Base-by-base conservation (phyloP, 2,329 filamentous ascomycete genomes). In the Aspergillus uvarum region DNA sequence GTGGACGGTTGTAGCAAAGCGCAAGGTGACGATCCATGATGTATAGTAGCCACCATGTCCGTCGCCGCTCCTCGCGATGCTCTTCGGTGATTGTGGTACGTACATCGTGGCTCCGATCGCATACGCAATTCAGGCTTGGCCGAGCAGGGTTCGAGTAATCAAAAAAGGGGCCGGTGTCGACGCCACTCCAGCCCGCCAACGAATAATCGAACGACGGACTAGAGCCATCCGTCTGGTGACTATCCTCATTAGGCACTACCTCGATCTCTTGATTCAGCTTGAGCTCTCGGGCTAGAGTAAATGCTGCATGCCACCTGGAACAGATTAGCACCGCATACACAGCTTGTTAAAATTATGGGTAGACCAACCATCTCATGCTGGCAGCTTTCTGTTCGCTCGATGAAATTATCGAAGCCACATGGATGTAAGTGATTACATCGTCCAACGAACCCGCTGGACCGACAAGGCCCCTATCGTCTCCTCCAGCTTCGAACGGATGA, bases 31-130 rank as follows among this genome's bases (percentile, higher is more conserved):
- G 87, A 75, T 97, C 93, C 62, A 96, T 91, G 48, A 91, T 92
- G 78, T 96, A 97, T 53, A 95, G 81, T 8, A 96, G 84, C 93
- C 93, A 97, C 93, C 93, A 97, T 60, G 94, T 91, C 35, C 93
- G 86, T 58, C 93, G 87, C 51, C 93, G 84, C 75, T 97, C 93
- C 77, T 97, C 93, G 55, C 91, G 86, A 71, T 95, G 90, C 73
- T 97, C 93, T 68, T 96, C 92, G 0, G 87, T 87, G 24, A 83
- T 80, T 3, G 79, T 66, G 42, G 59, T 66, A 0, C 66, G 71
- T 5, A 60, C 52, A 16, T 71, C 64, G 22, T 61, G 65, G 2
- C 56, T 60, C 29, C 67, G 67, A 6, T 75, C 73, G 57, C 74
- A 76, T 2, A 76, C 70, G 35, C 74, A 76, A 42, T 76, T 75